These are phyloP conservation scores for Paecilomyces variotii DNA, from an alignment of 2,329 filamentous ascomycete species.

Conservation along the genomic window DNA sequence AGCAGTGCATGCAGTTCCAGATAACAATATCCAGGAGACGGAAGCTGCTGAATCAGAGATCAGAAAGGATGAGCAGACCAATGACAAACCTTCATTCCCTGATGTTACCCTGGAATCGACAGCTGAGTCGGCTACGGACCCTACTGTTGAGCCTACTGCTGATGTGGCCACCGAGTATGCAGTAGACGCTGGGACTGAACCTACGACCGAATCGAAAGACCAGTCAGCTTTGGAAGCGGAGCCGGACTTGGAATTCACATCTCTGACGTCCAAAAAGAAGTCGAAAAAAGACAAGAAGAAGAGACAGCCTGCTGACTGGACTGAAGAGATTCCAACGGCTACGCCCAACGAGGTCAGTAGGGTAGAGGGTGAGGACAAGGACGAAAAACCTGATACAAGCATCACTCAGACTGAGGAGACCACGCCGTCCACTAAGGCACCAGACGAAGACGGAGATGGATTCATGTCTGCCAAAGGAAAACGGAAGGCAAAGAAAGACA, in stretches of 20 bases:
- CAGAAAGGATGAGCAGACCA: background rate
- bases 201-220: background rate
- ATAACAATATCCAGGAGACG: background rate
- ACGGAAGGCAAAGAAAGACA: constrained; percentile 43
- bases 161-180: background rate
- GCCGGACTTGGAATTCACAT: background rate
- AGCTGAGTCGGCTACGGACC: background rate
- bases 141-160: background rate
- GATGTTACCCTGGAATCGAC: background rate
- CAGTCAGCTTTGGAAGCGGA: background rate
- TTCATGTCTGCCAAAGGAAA: constrained; percentile 30
- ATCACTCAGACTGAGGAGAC: background rate
- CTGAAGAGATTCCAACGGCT: background rate
- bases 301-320: background rate
- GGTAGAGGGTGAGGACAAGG: background rate
- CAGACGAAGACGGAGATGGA: background rate
- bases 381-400: background rate
- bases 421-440: background rate
- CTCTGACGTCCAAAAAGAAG: constrained; percentile 17
- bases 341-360: background rate
- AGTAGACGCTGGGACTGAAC: background rate
- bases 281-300: constrained; percentile 10
- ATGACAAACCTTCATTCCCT: background rate
- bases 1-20: background rate
- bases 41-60: background rate